Percentiles rank a stretch among this genome's conserved stretches.
Evolutionary conservation across 345 rosid genomes (phyloP).

Genomic region (Salix purpurea): DNA sequence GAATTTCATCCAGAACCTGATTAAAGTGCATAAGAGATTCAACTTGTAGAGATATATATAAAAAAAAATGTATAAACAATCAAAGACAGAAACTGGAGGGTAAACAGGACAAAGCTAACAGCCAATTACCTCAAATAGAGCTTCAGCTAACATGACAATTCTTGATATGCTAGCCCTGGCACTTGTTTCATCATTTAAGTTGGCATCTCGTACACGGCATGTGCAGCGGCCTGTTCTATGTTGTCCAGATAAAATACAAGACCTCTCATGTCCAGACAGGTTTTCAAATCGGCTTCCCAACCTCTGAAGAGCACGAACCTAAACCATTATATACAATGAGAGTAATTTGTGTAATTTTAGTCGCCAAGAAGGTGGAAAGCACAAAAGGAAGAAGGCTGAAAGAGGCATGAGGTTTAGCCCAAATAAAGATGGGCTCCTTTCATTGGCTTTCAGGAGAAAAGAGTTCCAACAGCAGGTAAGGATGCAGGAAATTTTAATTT

Average conservation of each 20-base stretch:
- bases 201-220: slow-evolving; percentile 54
- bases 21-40: slow-evolving; percentile 18
- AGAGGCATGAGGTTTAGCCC: background rate
- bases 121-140: slow-evolving; percentile 76
- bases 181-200: slow-evolving; percentile 55
- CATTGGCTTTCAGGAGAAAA: slow-evolving; percentile 1
- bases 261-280: slow-evolving; percentile 78
- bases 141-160: slow-evolving; percentile 97
- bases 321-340: slow-evolving; percentile 7
- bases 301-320: slow-evolving; percentile 96
- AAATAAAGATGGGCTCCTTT: background rate
- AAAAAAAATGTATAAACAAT: background rate
- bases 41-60: slow-evolving; percentile 25
- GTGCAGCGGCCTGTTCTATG: slow-evolving; percentile 82
- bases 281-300: slow-evolving; percentile 88
- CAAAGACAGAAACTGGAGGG: background rate
- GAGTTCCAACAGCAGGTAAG: slow-evolving; percentile 2
- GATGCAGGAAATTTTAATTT: background rate
- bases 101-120: background rate
- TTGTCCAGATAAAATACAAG: slow-evolving; percentile 84
- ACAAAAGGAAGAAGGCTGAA: background rate
- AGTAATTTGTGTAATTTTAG: slow-evolving; percentile 2
- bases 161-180: slow-evolving; percentile 96
- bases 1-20: slow-evolving; percentile 99
- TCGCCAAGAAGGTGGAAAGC: background rate